Conservation (phyloP, 768 basidiomycete species). For the Dioszegia hungarica region DNA sequence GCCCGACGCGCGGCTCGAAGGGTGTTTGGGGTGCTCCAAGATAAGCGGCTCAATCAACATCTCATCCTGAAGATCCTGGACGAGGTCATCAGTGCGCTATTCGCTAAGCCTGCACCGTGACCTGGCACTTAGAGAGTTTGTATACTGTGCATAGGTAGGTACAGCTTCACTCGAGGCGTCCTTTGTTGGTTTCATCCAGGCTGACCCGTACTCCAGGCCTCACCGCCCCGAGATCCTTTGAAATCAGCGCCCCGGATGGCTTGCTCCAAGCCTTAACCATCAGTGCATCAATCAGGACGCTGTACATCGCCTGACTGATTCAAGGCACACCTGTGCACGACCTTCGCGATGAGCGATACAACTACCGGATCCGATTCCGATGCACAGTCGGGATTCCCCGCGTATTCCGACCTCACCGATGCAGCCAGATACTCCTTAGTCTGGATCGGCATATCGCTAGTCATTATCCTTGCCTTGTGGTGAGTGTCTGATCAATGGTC, state of each 20-base stretch:
- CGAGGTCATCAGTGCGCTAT: conserved; percentile 59
- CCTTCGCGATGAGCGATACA: neutral
- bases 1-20: conserved; percentile 86
- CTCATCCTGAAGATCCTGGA: conserved; percentile 81
- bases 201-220: neutral
- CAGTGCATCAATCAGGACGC: no score
- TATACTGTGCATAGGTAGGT: neutral
- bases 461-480: neutral
- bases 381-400: neutral
- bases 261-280: no score
- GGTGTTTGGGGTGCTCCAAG: conserved; percentile 90
- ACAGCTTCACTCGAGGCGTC: neutral
- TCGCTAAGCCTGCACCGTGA: neutral
- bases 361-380: neutral
- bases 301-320: no score
- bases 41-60: conserved; percentile 89
- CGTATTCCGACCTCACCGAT: conserved; percentile 3
- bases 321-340: neutral
- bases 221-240: neutral
- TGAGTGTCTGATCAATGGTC: neutral
- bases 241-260: no score
- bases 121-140: neutral
- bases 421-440: neutral
- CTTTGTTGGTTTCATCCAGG: neutral
- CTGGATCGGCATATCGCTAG: neutral